Conservation (phyloP, 2,329 filamentous ascomycete species). For the Stagonosporopsis vannaccii region DNA sequence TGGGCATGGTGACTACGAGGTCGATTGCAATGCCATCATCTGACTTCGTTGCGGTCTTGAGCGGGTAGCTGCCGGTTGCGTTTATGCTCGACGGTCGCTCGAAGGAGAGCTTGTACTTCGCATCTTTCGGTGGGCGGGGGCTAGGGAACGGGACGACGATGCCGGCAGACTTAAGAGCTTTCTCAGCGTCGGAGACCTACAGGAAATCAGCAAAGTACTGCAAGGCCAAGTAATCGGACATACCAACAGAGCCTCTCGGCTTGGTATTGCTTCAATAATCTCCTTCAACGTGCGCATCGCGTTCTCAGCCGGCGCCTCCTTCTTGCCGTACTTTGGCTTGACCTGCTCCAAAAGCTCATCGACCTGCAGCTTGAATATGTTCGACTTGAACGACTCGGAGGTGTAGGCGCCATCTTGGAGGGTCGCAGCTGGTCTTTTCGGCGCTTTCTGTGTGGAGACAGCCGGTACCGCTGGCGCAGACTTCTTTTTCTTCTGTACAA, state of each 20-base stretch:
- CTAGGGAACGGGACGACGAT: slow-evolving; percentile 83
- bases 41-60: slow-evolving; percentile 74
- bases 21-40: slow-evolving; percentile 71
- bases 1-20: slow-evolving; percentile 86
- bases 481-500: slow-evolving; percentile 16
- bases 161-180: slow-evolving; percentile 68
- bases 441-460: slow-evolving; percentile 18
- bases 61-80: slow-evolving; percentile 85
- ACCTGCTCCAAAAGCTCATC: slow-evolving; percentile 68
- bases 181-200: slow-evolving; percentile 73
- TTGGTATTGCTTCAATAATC: slow-evolving; percentile 64
- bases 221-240: slow-evolving; percentile 1
- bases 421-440: slow-evolving; percentile 33
- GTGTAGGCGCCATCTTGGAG: slow-evolving; percentile 53
- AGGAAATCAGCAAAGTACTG: slow-evolving; percentile 17
- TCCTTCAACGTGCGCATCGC: slow-evolving; percentile 62
- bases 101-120: slow-evolving; percentile 83
- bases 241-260: slow-evolving; percentile 57
- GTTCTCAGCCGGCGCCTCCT: slow-evolving; percentile 60
- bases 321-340: slow-evolving; percentile 65
- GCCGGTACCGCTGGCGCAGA: slow-evolving; percentile 5
- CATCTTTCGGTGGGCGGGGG: slow-evolving; percentile 77
- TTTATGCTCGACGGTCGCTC: slow-evolving; percentile 79
- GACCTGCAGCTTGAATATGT: slow-evolving; percentile 71
- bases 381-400: slow-evolving; percentile 68